Conservation (phyloP, 441 rosid species). For the Metrosideros polymorpha region DNA sequence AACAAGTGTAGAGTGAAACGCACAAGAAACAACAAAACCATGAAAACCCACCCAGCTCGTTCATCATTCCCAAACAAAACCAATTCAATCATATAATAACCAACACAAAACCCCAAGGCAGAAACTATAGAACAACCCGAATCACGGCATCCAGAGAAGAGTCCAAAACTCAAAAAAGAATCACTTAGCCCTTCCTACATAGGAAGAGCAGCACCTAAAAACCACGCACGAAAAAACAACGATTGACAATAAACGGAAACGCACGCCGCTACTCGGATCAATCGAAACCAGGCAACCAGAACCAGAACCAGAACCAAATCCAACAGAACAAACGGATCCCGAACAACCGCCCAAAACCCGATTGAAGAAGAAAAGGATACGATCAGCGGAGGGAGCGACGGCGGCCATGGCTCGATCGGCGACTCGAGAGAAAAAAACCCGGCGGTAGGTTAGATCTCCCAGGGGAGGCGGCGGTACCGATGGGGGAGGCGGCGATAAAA, state of each 20-base stretch:
- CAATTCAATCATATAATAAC: neutral
- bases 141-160: neutral
- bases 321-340: neutral
- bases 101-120: neutral
- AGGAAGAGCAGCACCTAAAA: neutral
- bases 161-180: neutral
- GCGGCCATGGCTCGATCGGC: conserved; percentile 38
- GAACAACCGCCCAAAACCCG: neutral
- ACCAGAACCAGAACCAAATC: neutral
- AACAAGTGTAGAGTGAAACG: neutral
- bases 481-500: neutral
- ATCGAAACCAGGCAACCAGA: neutral
- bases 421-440: neutral
- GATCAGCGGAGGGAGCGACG: conserved; percentile 45
- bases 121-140: neutral
- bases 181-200: neutral
- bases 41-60: neutral
- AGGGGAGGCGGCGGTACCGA: neutral
- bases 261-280: neutral
- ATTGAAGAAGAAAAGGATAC: conserved; percentile 33
- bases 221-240: neutral
- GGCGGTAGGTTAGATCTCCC: neutral
- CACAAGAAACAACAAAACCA: neutral
- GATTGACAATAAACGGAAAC: neutral
- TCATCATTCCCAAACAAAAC: neutral